Evolutionary conservation across 2,329 filamentous ascomycete genomes (phyloP), one percentile per base, ranked within the genome.

Genomic region (Colletotrichum sp.): DNA sequence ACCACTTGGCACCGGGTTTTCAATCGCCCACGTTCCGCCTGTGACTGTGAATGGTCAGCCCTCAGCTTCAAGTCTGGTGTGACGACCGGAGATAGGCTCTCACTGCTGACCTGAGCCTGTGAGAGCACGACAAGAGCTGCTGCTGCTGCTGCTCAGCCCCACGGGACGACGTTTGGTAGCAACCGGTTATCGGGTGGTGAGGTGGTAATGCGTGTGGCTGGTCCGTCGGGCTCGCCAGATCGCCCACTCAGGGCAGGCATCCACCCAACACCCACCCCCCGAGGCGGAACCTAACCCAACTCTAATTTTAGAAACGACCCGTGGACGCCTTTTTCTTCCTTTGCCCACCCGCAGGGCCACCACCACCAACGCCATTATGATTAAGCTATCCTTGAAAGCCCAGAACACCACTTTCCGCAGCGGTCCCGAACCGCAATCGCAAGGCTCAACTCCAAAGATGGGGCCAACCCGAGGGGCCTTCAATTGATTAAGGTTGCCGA

Each of bases 231-330:
- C 59, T 73, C 57, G 73, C 70, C 70, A 76, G 70, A 73, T 69
- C 69, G 63, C 69, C 69, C 70, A 76, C 63, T 63, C 49, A 67
- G 60, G 49, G n/a, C 49, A 18, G 49, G n/a, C 49, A 18, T 0
- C 13, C 65, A 21, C 28, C 26, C 39, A 52, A n/a, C n/a, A 13
- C 39, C 44, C 30, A 75, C 68, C 44, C 28, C 6, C 10, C 34
- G 30, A 71, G 26, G 13, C 60, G 49, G 30, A 34, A 69, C 13
- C 16, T 64, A 49, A 71, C 70, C 64, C 24, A 34, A 69, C 34
- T 52, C 70, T 73, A 73, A 76, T 59, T 65, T 76, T 76, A 73
- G 69, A 73, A 76, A n/a, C 30, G n/a, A 32, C 59, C 26, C 30
- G 36, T 39, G 36, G 28, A 28, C 15, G 24, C 63, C 18, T 62